Conservation (phyloP, 805 yeast species). For the Vanderwaltozyma verrucispora region DNA sequence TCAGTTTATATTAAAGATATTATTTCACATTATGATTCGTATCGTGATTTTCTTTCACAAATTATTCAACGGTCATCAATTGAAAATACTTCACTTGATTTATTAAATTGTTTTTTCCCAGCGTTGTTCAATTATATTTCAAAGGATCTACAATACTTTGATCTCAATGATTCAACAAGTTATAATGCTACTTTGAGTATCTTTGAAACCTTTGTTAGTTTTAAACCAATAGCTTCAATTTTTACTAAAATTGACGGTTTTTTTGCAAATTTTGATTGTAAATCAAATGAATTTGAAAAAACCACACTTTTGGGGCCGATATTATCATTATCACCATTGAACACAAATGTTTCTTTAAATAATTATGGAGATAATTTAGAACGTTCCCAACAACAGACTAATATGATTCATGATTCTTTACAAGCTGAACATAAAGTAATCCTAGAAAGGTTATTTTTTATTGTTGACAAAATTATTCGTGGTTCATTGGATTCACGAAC, state of each 20-base stretch:
- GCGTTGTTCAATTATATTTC: slow-evolving; percentile 20
- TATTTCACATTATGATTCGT: slow-evolving; percentile 20
- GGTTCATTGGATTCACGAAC: slow-evolving; percentile 57
- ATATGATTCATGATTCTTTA: slow-evolving; percentile 44
- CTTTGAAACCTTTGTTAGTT: slow-evolving; percentile 46
- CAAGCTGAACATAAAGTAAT: slow-evolving; percentile 54
- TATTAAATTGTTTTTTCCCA: slow-evolving; percentile 41
- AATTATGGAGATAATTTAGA: slow-evolving; percentile 33
- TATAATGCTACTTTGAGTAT: slow-evolving; percentile 46
- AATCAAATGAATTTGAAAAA: slow-evolving; percentile 46
- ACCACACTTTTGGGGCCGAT: slow-evolving; percentile 69
- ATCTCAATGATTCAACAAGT: slow-evolving; percentile 37
- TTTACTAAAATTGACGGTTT: slow-evolving; percentile 51
- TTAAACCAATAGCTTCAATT: slow-evolving; percentile 50
- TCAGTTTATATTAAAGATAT: slow-evolving; percentile 22
- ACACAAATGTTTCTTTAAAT: slow-evolving; percentile 38
- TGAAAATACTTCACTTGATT: slow-evolving; percentile 54
- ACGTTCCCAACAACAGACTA: slow-evolving; percentile 34
- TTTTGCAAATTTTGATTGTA: slow-evolving; percentile 33
- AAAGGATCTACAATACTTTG: slow-evolving; percentile 20
- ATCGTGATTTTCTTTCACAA: slow-evolving; percentile 42
- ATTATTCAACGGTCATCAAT: slow-evolving; percentile 49
- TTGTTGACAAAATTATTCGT: slow-evolving; percentile 66
- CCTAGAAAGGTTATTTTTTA: slow-evolving; percentile 52
- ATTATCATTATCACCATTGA: slow-evolving; percentile 63